phyloP scores from a whole-genome alignment of 176 grass and related monocot genomes.

The Luzula sylvatica region DNA sequence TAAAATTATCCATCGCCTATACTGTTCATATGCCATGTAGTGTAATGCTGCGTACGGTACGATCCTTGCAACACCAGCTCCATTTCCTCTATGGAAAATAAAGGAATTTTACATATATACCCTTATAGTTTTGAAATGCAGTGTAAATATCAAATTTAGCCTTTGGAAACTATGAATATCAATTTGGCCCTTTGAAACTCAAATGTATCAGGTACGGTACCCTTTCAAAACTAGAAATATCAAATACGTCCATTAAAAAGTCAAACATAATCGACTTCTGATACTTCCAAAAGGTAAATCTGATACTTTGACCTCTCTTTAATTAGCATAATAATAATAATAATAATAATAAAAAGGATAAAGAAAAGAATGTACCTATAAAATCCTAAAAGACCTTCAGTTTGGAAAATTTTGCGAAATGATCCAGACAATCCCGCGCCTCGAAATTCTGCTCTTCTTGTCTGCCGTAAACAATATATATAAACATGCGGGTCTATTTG shows the following conservation, averaged over 20 bases:
- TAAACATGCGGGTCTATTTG: conserved; percentile 1
- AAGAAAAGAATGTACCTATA: conserved; percentile 63
- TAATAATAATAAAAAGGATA: no score
- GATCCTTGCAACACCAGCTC: conserved; percentile 86
- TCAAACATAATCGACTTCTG: no score
- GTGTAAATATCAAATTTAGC: not conserved
- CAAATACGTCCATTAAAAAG: no score
- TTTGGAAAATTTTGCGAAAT: conserved; percentile 66
- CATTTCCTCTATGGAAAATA: conserved; percentile 50
- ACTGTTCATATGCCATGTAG: conserved; percentile 99
- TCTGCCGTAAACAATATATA: conserved; percentile 32
- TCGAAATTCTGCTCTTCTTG: conserved; percentile 76
- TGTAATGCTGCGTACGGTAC: conserved; percentile 95
- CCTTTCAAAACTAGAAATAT: no score
- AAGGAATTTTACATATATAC: no score
- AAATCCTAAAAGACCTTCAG: conserved; percentile 89
- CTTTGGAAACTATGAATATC: no score
- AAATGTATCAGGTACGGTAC: no score
- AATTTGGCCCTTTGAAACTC: no score
- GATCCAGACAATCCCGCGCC: conserved; percentile 74
- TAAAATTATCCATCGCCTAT: conserved; percentile 84
- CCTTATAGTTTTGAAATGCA: not conserved
- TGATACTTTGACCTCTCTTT: no score
- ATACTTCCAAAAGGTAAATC: no score
- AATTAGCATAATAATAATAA: not conserved